Evolutionary conservation across 2,329 filamentous ascomycete genomes (phyloP), one percentile per base, ranked within the genome.

Genomic region (Botryotinia globosa): DNA sequence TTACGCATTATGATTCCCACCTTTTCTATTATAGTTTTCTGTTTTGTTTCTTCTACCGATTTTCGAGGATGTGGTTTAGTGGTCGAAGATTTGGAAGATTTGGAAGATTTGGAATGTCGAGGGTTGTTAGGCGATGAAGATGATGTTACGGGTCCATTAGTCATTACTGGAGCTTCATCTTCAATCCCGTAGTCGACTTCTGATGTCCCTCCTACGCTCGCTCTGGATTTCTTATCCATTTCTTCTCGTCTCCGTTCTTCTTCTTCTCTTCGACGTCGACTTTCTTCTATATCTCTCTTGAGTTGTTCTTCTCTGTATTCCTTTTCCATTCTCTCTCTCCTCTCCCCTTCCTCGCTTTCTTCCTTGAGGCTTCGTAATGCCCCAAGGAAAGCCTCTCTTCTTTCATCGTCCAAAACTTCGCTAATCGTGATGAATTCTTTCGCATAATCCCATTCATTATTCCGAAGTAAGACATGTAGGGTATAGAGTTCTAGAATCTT

Each of bases 401-500:
- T 89, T 83, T 98, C 96, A 69, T 98, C 95, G 81, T 98, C 95
- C 1, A 99, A 87, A 39, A 97, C 89, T 64, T 95, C 90, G 81
- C 91, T 96, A 79, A 94, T 89, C 78, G 87, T 89, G 79, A 98
- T 97, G 81, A 98, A 98, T 77, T 97, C 93, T 74, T 90, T 89
- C 6, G 96, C 94, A 78, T 98, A 98, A 73, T 97, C 93, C 96
- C 96, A 99, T 83, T 98, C 94, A 72, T 93, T 90, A 78, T 98
- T 98, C 70, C 94, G 88, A 8, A 95, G 90, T n/a, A 99, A 88
- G 12, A 98, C 93, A 80, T 99, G 96, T 7, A 99, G 87, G 1
- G 94, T 97, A 82, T 98, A 99, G 14, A 99, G 87, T 83, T 99
- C 96, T 68, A 99, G 88, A 59, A 99, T 92, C 84, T 97, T 97